phyloP scores from a whole-genome alignment of 371 early-diverging fungal genomes.

The Mortierella sp. region DNA sequence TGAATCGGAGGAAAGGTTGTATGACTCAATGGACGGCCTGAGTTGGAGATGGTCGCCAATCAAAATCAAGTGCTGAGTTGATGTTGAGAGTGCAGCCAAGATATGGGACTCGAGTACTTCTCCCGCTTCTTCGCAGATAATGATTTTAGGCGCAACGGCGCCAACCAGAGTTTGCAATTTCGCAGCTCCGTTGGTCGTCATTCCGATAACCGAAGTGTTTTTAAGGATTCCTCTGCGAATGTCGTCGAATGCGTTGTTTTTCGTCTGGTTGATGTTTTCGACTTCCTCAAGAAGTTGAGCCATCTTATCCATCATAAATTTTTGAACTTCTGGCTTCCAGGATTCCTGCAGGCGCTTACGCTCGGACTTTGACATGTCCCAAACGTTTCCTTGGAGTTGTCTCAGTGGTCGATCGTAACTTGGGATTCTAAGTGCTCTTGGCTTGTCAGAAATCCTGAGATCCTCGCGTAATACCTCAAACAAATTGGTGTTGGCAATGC shows the following conservation, averaged over 20 bases:
- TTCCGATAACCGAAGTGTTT: slow-evolving; percentile 56
- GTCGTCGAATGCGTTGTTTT: slow-evolving; percentile 20
- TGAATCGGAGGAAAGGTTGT: slow-evolving; percentile 52
- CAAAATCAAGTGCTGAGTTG: slow-evolving; percentile 75
- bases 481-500: not conserved
- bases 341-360: slow-evolving; percentile 48
- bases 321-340: slow-evolving; percentile 53
- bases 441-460: not conserved
- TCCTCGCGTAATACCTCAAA: not conserved
- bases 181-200: slow-evolving; percentile 68
- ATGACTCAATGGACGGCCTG: slow-evolving; percentile 62
- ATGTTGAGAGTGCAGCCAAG: slow-evolving; percentile 64
- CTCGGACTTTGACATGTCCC: slow-evolving; percentile 59
- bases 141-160: slow-evolving; percentile 65
- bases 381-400: slow-evolving; percentile 48
- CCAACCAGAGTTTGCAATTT: slow-evolving; percentile 64
- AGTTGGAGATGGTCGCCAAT: slow-evolving; percentile 84
- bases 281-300: slow-evolving; percentile 17
- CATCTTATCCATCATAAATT: slow-evolving; percentile 26
- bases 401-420: slow-evolving; percentile 35
- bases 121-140: slow-evolving; percentile 84
- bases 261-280: no score
- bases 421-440: slow-evolving; percentile 18
- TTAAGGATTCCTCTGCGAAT: slow-evolving; percentile 48
- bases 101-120: slow-evolving; percentile 83